Percentiles rank a stretch among this genome's conserved stretches.
Conservation (phyloP, 805 yeast species). For the Candida corydali region DNA sequence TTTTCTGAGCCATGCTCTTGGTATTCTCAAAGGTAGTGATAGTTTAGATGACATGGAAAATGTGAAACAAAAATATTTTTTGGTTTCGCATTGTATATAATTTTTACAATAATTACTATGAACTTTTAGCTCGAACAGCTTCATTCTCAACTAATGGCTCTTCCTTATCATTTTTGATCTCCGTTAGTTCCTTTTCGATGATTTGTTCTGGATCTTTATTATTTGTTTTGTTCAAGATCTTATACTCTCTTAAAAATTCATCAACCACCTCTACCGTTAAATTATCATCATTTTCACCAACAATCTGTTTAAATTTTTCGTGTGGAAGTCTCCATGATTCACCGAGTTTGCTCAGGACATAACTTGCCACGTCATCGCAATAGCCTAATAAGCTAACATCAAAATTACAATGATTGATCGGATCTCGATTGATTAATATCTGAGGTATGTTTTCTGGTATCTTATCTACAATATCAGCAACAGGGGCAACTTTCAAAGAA, state of each 20-base stretch:
- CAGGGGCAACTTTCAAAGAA: slow-evolving; percentile 63
- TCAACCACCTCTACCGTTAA: slow-evolving; percentile 10
- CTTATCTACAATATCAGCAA: slow-evolving; percentile 35
- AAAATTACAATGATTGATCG: slow-evolving; percentile 30
- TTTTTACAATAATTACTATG: background rate
- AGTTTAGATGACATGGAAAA: background rate
- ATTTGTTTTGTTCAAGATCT: slow-evolving; percentile 2
- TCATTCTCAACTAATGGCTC: slow-evolving; percentile 4
- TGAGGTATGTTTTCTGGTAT: slow-evolving; percentile 34
- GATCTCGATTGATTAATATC: slow-evolving; percentile 36
- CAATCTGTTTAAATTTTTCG: slow-evolving; percentile 16
- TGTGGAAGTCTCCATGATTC: slow-evolving; percentile 32
- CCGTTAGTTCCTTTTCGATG: background rate
- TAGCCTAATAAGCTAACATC: slow-evolving; percentile 37
- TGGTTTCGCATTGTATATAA: background rate
- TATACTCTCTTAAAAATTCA: slow-evolving; percentile 9
- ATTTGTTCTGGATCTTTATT: background rate
- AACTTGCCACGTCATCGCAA: slow-evolving; percentile 39
- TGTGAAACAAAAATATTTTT: background rate
- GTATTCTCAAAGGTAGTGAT: background rate
- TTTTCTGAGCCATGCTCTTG: background rate
- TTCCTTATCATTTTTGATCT: background rate
- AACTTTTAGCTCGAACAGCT: slow-evolving; percentile 1
- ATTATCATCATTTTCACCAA: slow-evolving; percentile 14
- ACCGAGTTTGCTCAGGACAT: slow-evolving; percentile 27